Percentiles rank a stretch among this genome's conserved stretches.
Conservation (phyloP, 208 protist species). For the Trypanosoma avium region DNA sequence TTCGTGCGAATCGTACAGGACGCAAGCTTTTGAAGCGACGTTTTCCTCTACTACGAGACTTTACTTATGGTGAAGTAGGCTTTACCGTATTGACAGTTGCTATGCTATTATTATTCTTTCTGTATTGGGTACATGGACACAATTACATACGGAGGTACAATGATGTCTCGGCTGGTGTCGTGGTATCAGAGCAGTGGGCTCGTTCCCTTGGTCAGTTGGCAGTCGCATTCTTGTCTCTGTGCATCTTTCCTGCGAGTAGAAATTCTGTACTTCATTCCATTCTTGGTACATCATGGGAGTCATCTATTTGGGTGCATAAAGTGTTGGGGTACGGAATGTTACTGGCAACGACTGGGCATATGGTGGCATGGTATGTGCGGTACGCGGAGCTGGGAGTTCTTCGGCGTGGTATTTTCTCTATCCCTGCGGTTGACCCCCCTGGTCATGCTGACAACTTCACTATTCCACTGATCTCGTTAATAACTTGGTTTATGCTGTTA, state of each 20-base stretch:
- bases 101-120: slow-evolving; percentile 41
- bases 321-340: slow-evolving; percentile 38
- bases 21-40: slow-evolving; percentile 12
- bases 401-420: slow-evolving; percentile 32
- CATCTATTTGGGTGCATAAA: slow-evolving; percentile 54
- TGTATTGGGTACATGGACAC: slow-evolving; percentile 69
- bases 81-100: slow-evolving; percentile 33
- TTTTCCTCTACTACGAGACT: slow-evolving; percentile 1
- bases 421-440: slow-evolving; percentile 8
- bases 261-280: slow-evolving; percentile 49
- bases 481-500: slow-evolving; percentile 41
- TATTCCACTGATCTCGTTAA: slow-evolving; percentile 37
- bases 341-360: slow-evolving; percentile 18
- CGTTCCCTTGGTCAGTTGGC: slow-evolving; percentile 59
- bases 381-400: slow-evolving; percentile 29
- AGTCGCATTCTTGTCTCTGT: slow-evolving; percentile 52
- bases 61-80: slow-evolving; percentile 27
- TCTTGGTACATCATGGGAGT: slow-evolving; percentile 54
- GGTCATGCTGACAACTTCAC: slow-evolving; percentile 30
- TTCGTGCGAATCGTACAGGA: slow-evolving; percentile 27
- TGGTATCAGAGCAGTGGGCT: slow-evolving; percentile 34
- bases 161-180: slow-evolving; percentile 5
- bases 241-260: slow-evolving; percentile 50
- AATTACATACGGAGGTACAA: slow-evolving; percentile 43
- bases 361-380: slow-evolving; percentile 24